phyloP scores from a whole-genome alignment of 805 yeast genomes.

The Yamadazyma sp. region DNA sequence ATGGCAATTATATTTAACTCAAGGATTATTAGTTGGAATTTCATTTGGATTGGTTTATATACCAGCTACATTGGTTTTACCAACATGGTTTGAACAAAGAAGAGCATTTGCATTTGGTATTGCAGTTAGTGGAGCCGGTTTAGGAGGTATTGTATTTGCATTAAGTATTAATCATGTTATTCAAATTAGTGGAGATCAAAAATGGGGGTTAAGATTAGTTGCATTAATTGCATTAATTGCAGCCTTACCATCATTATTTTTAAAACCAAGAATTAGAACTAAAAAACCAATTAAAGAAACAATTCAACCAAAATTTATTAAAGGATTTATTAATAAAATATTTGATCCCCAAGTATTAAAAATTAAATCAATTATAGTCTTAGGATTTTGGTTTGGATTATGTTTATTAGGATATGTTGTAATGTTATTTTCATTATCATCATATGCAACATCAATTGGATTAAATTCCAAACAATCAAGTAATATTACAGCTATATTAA shows the following conservation, averaged over 20 bases:
- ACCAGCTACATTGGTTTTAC: slow-evolving; percentile 42
- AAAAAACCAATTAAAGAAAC: slow-evolving; percentile 22
- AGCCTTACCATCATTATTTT: slow-evolving; percentile 36
- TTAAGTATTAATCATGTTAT: slow-evolving; percentile 40
- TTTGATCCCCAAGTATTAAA: slow-evolving; percentile 31
- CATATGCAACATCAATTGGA: slow-evolving; percentile 46
- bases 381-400: slow-evolving; percentile 34
- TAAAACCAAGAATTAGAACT: slow-evolving; percentile 42
- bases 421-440: slow-evolving; percentile 33
- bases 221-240: slow-evolving; percentile 33
- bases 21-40: slow-evolving; percentile 49
- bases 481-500: slow-evolving; percentile 32
- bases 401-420: slow-evolving; percentile 37
- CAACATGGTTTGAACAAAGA: slow-evolving; percentile 47
- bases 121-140: slow-evolving; percentile 45
- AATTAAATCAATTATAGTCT: slow-evolving; percentile 18
- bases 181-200: slow-evolving; percentile 36
- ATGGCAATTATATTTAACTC: slow-evolving; percentile 53
- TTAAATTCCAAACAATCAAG: slow-evolving; percentile 30
- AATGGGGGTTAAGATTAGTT: slow-evolving; percentile 43
- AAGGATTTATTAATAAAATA: slow-evolving; percentile 26
- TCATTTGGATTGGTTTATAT: slow-evolving; percentile 45
- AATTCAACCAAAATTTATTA: slow-evolving; percentile 17
- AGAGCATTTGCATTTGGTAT: slow-evolving; percentile 50
- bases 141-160: slow-evolving; percentile 52